Base-by-base conservation (phyloP, 2,329 filamentous ascomycete genomes). In the Ceratocystis lukuohia region DNA sequence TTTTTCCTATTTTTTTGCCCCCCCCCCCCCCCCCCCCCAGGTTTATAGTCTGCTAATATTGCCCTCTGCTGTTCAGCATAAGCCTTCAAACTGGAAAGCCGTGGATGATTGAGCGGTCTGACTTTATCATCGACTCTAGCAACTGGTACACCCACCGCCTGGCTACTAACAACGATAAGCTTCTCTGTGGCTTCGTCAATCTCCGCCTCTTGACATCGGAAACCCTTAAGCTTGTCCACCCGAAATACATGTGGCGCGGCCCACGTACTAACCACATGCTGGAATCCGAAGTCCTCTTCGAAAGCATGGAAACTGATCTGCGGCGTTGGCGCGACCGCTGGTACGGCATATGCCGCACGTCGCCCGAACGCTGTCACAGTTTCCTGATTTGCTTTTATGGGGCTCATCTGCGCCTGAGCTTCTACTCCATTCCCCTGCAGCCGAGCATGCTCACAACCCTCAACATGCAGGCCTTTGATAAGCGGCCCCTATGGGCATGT, bases 11-110 rank as follows among this genome's bases (percentile, higher is more conserved):
- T n/a, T n/a, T n/a, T n/a, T n/a, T n/a, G n/a, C n/a, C n/a, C n/a
- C n/a, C n/a, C n/a, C n/a, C n/a, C n/a, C n/a, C n/a, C n/a, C n/a
- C n/a, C n/a, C n/a, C n/a, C 3, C 46, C 3, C 46, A 8, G 6
- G 50, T 6, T 56, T 3, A 10, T 25, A 44, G 4, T 15, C n/a
- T 45, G 28, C 66, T 22, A n/a, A 61, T 22, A 41, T 17, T 5
- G 25, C 17, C 3, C 2, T 4, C n/a, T n/a, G 20, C 15, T 1
- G 8, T 17, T 46, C 33, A 77, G 76, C 64, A 73, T 77, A 56
- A 77, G 76, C 56, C 65, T 77, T 3, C 76, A 78, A 67, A 73
- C 75, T 0, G 76, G 76, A 3, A 77, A 75, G 62, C 76, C 76
- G 0, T 77, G 73, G 71, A 78, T 78, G 76, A 76, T 77, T 28